Evolutionary conservation across 2,329 filamentous ascomycete genomes (phyloP).

Genomic region (Colletotrichum sp.): DNA sequence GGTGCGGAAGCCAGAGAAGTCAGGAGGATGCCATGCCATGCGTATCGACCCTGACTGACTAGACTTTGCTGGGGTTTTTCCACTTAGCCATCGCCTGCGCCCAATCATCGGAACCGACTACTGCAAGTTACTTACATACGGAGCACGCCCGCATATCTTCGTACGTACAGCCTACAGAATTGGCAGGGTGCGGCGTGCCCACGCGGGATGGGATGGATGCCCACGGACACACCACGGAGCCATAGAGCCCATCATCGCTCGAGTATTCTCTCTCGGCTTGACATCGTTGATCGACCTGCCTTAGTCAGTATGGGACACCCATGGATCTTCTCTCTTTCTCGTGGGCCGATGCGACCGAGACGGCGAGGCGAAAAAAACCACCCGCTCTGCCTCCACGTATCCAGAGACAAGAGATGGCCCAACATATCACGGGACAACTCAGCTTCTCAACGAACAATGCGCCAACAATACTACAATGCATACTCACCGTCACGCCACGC

Average conservation of each 20-base stretch:
- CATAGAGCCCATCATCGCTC: background rate
- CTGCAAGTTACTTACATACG: conserved; percentile 19
- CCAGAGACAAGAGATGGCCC: background rate
- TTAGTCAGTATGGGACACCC: background rate
- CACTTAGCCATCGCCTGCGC: background rate
- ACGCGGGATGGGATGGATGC: background rate
- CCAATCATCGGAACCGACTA: background rate
- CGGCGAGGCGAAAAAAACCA: background rate
- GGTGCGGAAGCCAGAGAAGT: background rate
- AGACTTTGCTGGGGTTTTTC: background rate
- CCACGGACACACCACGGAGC: background rate
- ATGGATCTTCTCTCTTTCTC: background rate
- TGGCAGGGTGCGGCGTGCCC: conserved; percentile 1
- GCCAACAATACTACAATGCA: conserved; percentile 12
- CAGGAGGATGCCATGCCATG: background rate
- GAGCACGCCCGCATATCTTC: conserved; percentile 7
- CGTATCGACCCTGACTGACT: background rate
- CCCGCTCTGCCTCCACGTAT: background rate
- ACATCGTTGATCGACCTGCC: background rate
- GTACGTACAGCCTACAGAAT: conserved; percentile 7
- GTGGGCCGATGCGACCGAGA: background rate
- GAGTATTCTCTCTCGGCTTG: background rate
- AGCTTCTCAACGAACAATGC: background rate
- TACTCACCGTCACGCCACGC: background rate
- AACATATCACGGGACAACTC: background rate